A percentile compares a stretch with the other conserved stretches of the same genome.
Evolutionary conservation across 2,329 filamentous ascomycete genomes (phyloP).

Genomic region (Coniosporium tulheliwenetii): DNA sequence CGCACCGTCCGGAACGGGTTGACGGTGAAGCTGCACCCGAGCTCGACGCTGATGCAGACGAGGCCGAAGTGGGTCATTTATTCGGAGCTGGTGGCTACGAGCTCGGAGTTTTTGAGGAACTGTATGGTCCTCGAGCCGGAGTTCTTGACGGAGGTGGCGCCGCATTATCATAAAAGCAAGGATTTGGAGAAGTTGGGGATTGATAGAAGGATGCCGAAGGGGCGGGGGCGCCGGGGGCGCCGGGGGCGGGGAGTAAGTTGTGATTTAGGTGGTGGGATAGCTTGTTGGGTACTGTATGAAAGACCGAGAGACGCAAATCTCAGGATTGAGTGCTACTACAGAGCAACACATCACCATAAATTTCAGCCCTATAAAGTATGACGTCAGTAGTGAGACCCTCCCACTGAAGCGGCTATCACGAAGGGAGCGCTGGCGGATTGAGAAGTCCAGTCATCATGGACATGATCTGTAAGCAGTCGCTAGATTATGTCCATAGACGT

Average conservation of each 20-base stretch:
- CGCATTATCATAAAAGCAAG: constrained; percentile 87
- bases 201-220: constrained; percentile 67
- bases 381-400: too few species aligned
- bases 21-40: constrained; percentile 84
- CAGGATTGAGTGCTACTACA: too few species aligned
- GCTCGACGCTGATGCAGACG: constrained; percentile 60
- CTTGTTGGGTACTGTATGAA: too few species aligned
- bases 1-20: constrained; percentile 82
- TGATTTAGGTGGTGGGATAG: background rate
- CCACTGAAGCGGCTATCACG: too few species aligned
- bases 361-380: too few species aligned
- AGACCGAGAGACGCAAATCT: too few species aligned
- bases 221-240: constrained; percentile 31
- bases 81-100: constrained; percentile 66
- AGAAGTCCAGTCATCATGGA: too few species aligned
- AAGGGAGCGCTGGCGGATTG: too few species aligned
- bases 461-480: too few species aligned
- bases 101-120: constrained; percentile 84
- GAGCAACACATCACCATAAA: too few species aligned
- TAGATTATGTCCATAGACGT: too few species aligned
- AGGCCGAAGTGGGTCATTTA: constrained; percentile 83
- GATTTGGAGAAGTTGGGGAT: constrained; percentile 70
- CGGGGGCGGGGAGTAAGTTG: constrained; percentile 8
- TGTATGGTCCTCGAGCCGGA: constrained; percentile 70
- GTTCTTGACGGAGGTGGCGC: constrained; percentile 81